Evolutionary conservation across 768 basidiomycete genomes (phyloP).

Genomic region (Mrakia gelida): DNA sequence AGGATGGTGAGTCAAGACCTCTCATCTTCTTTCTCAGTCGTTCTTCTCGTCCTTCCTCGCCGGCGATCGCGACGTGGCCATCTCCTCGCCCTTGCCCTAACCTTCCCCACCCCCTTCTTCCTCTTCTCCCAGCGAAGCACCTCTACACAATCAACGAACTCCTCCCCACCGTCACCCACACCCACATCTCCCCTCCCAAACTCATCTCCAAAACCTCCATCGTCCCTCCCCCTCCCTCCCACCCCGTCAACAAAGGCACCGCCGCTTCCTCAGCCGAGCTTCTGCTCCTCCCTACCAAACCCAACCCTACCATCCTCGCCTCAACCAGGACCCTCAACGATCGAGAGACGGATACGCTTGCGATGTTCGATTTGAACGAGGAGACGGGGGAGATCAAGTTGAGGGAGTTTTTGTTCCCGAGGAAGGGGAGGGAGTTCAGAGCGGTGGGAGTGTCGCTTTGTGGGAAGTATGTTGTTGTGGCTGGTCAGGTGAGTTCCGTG

Average conservation of each 20-base stretch:
- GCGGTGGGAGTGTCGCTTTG: constrained; percentile 10
- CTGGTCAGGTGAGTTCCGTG: constrained; percentile 11
- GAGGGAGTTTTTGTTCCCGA: constrained; percentile 10
- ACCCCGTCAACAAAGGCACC: neutral
- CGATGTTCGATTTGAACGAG: constrained; percentile 7
- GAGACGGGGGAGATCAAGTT: constrained; percentile 14
- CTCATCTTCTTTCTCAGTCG: neutral
- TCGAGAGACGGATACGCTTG: constrained; percentile 21
- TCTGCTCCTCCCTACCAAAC: constrained; percentile 19
- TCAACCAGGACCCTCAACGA: constrained; percentile 24
- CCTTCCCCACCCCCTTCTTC: neutral
- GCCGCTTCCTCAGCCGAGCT: constrained; percentile 23
- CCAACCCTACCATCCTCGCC: constrained; percentile 21
- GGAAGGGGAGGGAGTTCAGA: constrained; percentile 31
- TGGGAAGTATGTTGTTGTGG: constrained; percentile 17
- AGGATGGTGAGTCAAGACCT: constrained; percentile 22
- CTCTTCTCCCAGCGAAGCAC: neutral
- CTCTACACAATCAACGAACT: constrained; percentile 33
- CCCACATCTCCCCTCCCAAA: neutral
- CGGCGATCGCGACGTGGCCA: neutral
- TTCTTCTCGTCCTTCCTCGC: neutral
- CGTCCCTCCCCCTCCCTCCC: constrained; percentile 23
- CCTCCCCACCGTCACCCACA: constrained; percentile 22
- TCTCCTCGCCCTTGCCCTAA: no score
- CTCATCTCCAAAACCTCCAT: constrained; percentile 27